Evolutionary conservation across 352 stramenopile genomes (phyloP).

Genomic region (Globisporangium camurandrum): DNA sequence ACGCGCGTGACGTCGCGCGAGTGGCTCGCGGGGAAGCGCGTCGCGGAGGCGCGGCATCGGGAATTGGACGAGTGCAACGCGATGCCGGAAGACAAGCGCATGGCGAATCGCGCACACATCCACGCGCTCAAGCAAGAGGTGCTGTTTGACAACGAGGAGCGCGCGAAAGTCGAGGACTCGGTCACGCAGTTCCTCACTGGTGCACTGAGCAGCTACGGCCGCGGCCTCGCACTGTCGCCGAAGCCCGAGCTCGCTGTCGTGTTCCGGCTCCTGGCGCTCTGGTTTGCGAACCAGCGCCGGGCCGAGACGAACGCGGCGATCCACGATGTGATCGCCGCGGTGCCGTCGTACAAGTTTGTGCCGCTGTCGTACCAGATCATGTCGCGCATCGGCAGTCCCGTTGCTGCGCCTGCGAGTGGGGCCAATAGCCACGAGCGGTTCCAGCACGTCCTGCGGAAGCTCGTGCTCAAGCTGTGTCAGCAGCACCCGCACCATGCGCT

Average conservation of each 20-base stretch:
- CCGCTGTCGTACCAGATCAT: slow-evolving; percentile 97
- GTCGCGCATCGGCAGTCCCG: slow-evolving; percentile 82
- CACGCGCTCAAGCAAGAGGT: slow-evolving; percentile 81
- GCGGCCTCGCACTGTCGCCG: slow-evolving; percentile 39
- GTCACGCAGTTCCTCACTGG: slow-evolving; percentile 84
- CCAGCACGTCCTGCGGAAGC: slow-evolving; percentile 72
- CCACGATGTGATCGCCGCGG: slow-evolving; percentile 62
- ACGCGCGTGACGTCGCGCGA: slow-evolving; percentile 79
- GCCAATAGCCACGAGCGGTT: slow-evolving; percentile 32
- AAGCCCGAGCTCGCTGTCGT: slow-evolving; percentile 84
- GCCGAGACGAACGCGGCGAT: slow-evolving; percentile 79
- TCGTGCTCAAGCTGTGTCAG: slow-evolving; percentile 90
- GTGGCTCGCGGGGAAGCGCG: slow-evolving; percentile 82
- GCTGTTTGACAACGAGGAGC: slow-evolving; percentile 82
- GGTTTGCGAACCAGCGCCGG: slow-evolving; percentile 89
- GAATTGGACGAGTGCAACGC: slow-evolving; percentile 56
- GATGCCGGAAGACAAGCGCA: slow-evolving; percentile 46
- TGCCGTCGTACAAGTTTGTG: slow-evolving; percentile 96
- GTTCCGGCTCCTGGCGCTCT: slow-evolving; percentile 91
- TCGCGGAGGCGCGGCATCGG: slow-evolving; percentile 54
- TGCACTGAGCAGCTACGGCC: slow-evolving; percentile 85
- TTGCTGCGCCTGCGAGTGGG: slow-evolving; percentile 6
- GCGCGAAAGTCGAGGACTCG: slow-evolving; percentile 75
- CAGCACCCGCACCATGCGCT: slow-evolving; percentile 97
- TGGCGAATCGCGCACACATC: slow-evolving; percentile 66